phyloP scores from a whole-genome alignment of 2,329 filamentous ascomycete genomes.

The Microdochium paspali region DNA sequence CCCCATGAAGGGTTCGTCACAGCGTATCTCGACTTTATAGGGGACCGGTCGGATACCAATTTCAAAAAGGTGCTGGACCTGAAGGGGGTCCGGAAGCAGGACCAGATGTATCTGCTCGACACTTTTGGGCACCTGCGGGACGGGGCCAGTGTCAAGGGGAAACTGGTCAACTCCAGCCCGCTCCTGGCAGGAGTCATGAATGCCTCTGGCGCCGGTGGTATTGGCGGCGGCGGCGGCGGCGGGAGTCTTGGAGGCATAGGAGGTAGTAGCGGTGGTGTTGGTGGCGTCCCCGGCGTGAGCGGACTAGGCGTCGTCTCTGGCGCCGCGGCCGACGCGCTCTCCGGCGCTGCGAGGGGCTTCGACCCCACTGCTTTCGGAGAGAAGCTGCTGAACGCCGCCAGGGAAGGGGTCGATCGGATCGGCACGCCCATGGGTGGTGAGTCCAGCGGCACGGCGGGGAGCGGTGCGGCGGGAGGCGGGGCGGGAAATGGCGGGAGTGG shows the following conservation, averaged over 20 bases:
- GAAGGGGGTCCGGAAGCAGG: slow-evolving; percentile 80
- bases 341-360: slow-evolving; percentile 44
- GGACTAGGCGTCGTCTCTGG: slow-evolving; percentile 25
- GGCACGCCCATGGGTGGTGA: slow-evolving; percentile 42
- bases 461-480: slow-evolving; percentile 17
- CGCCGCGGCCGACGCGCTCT: slow-evolving; percentile 31
- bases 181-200: slow-evolving; percentile 59
- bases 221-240: neutral
- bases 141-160: slow-evolving; percentile 57
- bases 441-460: slow-evolving; percentile 10
- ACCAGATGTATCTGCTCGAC: slow-evolving; percentile 76
- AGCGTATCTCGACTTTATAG: slow-evolving; percentile 95
- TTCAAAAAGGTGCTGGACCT: slow-evolving; percentile 94
- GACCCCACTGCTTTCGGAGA: slow-evolving; percentile 78
- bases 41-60: slow-evolving; percentile 84
- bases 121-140: slow-evolving; percentile 76
- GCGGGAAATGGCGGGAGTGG: slow-evolving; percentile 17
- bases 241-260: slow-evolving; percentile 21
- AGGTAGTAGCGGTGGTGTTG: slow-evolving; percentile 1
- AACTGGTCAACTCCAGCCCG: slow-evolving; percentile 60
- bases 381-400: slow-evolving; percentile 77
- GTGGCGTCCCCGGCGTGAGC: slow-evolving; percentile 8
- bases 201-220: slow-evolving; percentile 25
- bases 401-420: slow-evolving; percentile 73
- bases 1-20: slow-evolving; percentile 92